phyloP scores from a whole-genome alignment of 352 stramenopile species.

The Phytophthora rubi region DNA sequence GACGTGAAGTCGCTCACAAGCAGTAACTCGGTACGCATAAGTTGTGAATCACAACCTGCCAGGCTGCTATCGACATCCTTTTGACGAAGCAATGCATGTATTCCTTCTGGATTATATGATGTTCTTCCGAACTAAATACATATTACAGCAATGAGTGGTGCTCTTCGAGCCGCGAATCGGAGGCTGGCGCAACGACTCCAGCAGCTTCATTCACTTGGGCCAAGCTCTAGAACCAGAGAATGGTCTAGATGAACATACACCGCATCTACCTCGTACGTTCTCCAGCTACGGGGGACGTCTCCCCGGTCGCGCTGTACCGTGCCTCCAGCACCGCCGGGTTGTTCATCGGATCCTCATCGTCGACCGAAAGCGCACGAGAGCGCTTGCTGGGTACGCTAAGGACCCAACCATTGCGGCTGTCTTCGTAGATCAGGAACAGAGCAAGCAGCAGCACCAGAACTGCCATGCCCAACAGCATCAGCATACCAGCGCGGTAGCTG shows the following conservation, averaged over 20 bases:
- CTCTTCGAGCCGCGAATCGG: slow-evolving; percentile 16
- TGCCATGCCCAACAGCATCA: slow-evolving; percentile 80
- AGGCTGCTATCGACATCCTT: slow-evolving; percentile 31
- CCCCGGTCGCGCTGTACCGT: slow-evolving; percentile 21
- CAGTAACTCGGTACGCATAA: too few species aligned
- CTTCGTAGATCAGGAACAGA: slow-evolving; percentile 68
- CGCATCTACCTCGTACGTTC: slow-evolving; percentile 13
- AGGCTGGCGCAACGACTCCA: slow-evolving; percentile 20
- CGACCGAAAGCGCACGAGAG: slow-evolving; percentile 62
- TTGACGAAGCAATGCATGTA: slow-evolving; percentile 33
- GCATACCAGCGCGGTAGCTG: slow-evolving; percentile 85
- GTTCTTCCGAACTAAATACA: slow-evolving; percentile 54
- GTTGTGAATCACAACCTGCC: too few species aligned
- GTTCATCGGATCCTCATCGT: slow-evolving; percentile 60
- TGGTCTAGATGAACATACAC: slow-evolving; percentile 2
- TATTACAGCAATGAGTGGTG: slow-evolving; percentile 37
- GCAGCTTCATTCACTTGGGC: slow-evolving; percentile 25
- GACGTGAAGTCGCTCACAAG: too few species aligned
- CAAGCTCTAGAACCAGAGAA: slow-evolving; percentile 23
- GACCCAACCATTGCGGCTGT: slow-evolving; percentile 60
- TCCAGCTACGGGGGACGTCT: slow-evolving; percentile 14
- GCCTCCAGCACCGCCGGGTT: slow-evolving; percentile 44
- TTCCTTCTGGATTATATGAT: slow-evolving; percentile 29
- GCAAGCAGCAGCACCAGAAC: slow-evolving; percentile 71
- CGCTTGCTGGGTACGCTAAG: slow-evolving; percentile 62